phyloP scores from a whole-genome alignment of 495 filamentous ascomycete species.

The Pyrenula aspistea region DNA sequence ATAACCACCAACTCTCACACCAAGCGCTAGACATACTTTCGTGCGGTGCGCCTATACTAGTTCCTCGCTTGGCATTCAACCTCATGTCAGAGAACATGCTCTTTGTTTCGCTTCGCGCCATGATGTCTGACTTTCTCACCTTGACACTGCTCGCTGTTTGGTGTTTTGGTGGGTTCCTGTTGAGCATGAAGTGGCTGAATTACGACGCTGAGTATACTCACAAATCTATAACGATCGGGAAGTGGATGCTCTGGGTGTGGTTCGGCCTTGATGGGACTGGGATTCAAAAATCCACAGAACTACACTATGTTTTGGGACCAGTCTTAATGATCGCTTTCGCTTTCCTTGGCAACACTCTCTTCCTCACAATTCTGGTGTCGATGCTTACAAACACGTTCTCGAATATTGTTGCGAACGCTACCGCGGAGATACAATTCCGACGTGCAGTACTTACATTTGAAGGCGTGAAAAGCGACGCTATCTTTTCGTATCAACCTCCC shows the following conservation, averaged over 20 bases:
- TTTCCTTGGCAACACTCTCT: constrained; percentile 64
- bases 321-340: constrained; percentile 60
- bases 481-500: constrained; percentile 62
- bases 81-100: constrained; percentile 62
- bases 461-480: constrained; percentile 61
- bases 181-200: constrained; percentile 58
- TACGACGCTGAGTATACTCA: constrained; percentile 18
- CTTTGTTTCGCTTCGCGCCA: constrained; percentile 56
- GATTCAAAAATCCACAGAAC: constrained; percentile 49
- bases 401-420: constrained; percentile 50
- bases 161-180: constrained; percentile 62
- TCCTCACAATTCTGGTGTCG: constrained; percentile 63
- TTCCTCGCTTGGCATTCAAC: constrained; percentile 65
- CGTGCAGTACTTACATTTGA: constrained; percentile 63
- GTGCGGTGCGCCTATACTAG: constrained; percentile 55
- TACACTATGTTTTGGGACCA: constrained; percentile 56
- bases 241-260: constrained; percentile 79
- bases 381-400: constrained; percentile 64
- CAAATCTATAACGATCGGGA: constrained; percentile 43
- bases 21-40: constrained; percentile 57
- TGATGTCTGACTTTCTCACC: constrained; percentile 62
- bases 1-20: constrained; percentile 25
- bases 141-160: constrained; percentile 53
- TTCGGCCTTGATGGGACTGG: constrained; percentile 66
- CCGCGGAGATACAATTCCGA: constrained; percentile 59